These are phyloP conservation scores for Pythium sp. DNA, from an alignment of 352 stramenopile genomes.

Conservation along the genomic window DNA sequence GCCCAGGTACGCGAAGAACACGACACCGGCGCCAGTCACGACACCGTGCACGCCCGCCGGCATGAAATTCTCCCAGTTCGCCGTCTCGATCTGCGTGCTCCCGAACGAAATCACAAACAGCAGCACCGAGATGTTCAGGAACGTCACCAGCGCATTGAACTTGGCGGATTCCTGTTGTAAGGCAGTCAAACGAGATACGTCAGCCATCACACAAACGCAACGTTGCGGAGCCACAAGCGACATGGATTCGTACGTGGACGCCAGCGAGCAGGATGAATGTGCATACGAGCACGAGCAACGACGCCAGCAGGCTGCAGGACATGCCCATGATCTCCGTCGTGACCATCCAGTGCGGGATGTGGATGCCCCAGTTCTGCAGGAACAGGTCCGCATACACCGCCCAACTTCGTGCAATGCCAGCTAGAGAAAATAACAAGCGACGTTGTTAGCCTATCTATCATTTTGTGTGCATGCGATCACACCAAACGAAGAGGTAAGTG, in stretches of 20 bases:
- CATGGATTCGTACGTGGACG: slow-evolving; percentile 51
- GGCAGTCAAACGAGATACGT: background rate
- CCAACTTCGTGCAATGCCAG: slow-evolving; percentile 90
- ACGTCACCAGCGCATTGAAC: slow-evolving; percentile 89
- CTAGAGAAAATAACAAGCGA: slow-evolving; percentile 20
- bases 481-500: background rate
- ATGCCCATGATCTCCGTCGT: slow-evolving; percentile 46
- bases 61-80: slow-evolving; percentile 86
- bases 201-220: slow-evolving; percentile 2
- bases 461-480: background rate
- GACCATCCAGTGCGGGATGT: slow-evolving; percentile 67
- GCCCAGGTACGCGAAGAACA: slow-evolving; percentile 91
- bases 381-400: slow-evolving; percentile 85
- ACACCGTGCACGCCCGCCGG: slow-evolving; percentile 84
- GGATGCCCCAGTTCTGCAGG: slow-evolving; percentile 64
- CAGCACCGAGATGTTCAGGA: slow-evolving; percentile 89
- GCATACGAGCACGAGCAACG: slow-evolving; percentile 76
- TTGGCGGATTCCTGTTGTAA: slow-evolving; percentile 82
- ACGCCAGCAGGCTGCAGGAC: slow-evolving; percentile 76
- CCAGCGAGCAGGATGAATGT: slow-evolving; percentile 85
- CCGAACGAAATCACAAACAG: slow-evolving; percentile 88
- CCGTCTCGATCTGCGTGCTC: slow-evolving; percentile 63
- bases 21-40: slow-evolving; percentile 84
- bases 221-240: background rate
- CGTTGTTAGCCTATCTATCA: background rate